These are phyloP conservation scores for Colletotrichum caudatum DNA, from an alignment of 2,329 filamentous ascomycete species.

Conservation along the genomic window DNA sequence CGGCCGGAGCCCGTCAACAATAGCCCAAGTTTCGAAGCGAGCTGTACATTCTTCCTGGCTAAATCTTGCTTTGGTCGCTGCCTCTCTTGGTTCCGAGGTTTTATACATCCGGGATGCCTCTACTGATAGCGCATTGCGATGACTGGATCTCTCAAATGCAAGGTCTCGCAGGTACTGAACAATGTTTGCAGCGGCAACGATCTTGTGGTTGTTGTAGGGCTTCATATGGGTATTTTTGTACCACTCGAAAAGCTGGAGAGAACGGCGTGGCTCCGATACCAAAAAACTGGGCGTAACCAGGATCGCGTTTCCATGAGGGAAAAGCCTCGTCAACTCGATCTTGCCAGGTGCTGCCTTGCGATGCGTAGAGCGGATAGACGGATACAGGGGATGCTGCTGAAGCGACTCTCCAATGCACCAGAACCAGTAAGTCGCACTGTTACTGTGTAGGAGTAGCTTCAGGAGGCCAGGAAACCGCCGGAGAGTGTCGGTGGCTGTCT, in stretches of 20 bases:
- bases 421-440: slow-evolving; percentile 49
- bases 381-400: slow-evolving; percentile 41
- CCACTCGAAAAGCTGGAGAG: slow-evolving; percentile 53
- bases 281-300: slow-evolving; percentile 59
- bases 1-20: slow-evolving; percentile 32
- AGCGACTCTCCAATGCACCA: slow-evolving; percentile 57
- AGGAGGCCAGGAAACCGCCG: slow-evolving; percentile 55
- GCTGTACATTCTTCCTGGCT: slow-evolving; percentile 32
- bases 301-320: slow-evolving; percentile 50
- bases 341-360: slow-evolving; percentile 20
- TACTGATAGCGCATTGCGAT: slow-evolving; percentile 16
- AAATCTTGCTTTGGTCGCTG: slow-evolving; percentile 2
- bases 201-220: slow-evolving; percentile 36
- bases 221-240: slow-evolving; percentile 39
- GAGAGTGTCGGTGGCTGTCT: slow-evolving; percentile 54
- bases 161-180: slow-evolving; percentile 49
- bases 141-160: slow-evolving; percentile 15
- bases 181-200: slow-evolving; percentile 49
- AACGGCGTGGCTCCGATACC: slow-evolving; percentile 52
- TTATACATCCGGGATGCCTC: neutral
- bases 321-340: slow-evolving; percentile 44
- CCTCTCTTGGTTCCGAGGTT: slow-evolving; percentile 1
- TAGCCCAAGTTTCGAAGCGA: slow-evolving; percentile 33
- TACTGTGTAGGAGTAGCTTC: slow-evolving; percentile 48
- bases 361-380: slow-evolving; percentile 30